Evolutionary conservation across 1,139 yeast species (phyloP), one percentile per base, ranked within the genome.

Genomic region (Protomyces gravidus): DNA sequence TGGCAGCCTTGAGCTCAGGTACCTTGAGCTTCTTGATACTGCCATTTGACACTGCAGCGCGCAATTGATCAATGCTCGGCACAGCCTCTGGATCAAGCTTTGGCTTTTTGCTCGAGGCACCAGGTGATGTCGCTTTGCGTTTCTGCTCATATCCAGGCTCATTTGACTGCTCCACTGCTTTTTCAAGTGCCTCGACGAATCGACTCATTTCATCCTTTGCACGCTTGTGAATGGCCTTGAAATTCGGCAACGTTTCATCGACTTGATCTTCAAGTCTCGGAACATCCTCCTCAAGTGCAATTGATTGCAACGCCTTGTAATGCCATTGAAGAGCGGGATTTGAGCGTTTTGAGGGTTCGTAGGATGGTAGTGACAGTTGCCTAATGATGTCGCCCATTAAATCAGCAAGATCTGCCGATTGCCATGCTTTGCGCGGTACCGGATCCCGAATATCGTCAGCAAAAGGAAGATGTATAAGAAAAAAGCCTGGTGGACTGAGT

Each of bases 261-360:
- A 63, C 63, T 0, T 68, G 76, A 1, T 69, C 73, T 2, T 70
- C 72, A 6, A 36, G 19, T 6, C 9, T 13, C 1, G 74, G 72
- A 15, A 77, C 71, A 62, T 81, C 86, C 15, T 79, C 78, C 65
- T 86, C 90, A 51, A 89, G 72, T 17, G 88, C 77, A 63, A 82
- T 81, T 61, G 86, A 85, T 67, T 84, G 84, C 26, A 89, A 71
- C 0, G 83, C 74, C 62, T 80, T 78, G 70, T 82, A 85, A 67
- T 84, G 86, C 75, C 82, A 84, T 62, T 82, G 83, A 47, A 89
- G 71, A 1, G 79, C 73, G 0, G 96, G 95, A 68, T 86, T 89
- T 11, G 78, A 79, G 66, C 75, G 84, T 4, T 81, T 78, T 5
- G 71, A 69, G 0, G 94, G 89, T n/a, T 73, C 70, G 67, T 84